Evolutionary conservation across 805 yeast species (phyloP), one percentile per base, ranked within the genome.

Genomic region (Candida argentea): DNA sequence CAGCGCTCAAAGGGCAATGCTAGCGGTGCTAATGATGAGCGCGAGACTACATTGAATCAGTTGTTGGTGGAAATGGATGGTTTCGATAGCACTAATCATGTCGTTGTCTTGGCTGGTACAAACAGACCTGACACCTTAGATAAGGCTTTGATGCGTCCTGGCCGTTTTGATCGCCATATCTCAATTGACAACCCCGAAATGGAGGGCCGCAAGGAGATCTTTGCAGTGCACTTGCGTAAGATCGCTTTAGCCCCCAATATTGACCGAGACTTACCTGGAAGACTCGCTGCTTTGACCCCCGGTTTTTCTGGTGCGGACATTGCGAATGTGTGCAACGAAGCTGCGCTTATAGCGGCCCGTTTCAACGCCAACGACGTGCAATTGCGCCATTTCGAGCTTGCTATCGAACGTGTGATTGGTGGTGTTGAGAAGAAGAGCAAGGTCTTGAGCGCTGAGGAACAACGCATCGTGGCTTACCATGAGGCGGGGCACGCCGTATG

Each of bases 401-500:
- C 98, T 6, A 91, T 91, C 40, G 98, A 93, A 57, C 76, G 99
- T 49, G 96, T 89, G 24, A 83, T 87, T 55, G 96, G 93, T 18
- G 99, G 99, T 21, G 64, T 91, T 36, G 97, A 89, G 55, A 83
- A 83, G 65, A 89, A 85, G 56, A 71, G 87, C 10, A 78, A 80
- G 46, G 70, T 91, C 9, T 64, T 93, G 35, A 73, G 85, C 3
- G 79, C 85, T 2, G 87, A 80, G 34, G 97, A 93, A 50, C 84
- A 86, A 57, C 74, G 66, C 37, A 75, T 85, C 16, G 95, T 93
- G 32, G 98, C 98, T 1, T 91, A 81, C 46, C 98, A 93, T 51
- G 99, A 91, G 55, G 98, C 99, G 3, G 99, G 98, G 4, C 98
- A 93, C 57, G 98, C 99, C 7, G 73, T 91, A 35, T 87, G 97